phyloP scores from a whole-genome alignment of 441 rosid genomes.

The Theobroma grandiflorum region DNA sequence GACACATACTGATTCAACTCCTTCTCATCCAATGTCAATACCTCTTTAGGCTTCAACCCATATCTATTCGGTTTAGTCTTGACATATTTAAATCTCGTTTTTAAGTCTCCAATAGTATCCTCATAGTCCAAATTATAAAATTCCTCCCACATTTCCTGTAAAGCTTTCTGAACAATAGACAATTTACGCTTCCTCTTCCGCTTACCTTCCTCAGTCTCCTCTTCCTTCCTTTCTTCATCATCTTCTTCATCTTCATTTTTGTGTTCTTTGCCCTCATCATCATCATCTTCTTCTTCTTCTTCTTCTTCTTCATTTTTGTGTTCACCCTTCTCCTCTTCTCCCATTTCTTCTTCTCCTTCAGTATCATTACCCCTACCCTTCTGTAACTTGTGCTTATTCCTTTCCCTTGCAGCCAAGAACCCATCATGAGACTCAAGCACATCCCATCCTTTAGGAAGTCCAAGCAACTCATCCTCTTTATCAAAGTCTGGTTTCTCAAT shows the following conservation, averaged over 20 bases:
- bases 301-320: conserved; percentile 31
- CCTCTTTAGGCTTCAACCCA: conserved; percentile 67
- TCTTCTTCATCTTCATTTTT: conserved; percentile 17
- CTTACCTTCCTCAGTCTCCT: conserved; percentile 56
- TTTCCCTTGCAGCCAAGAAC: conserved; percentile 73
- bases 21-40: conserved; percentile 64
- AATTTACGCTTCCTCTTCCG: conserved; percentile 75
- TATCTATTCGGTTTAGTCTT: conserved; percentile 72
- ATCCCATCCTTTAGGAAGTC: conserved; percentile 81
- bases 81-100: conserved; percentile 89
- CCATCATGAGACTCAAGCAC: conserved; percentile 59
- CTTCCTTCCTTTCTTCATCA: conserved; percentile 31
- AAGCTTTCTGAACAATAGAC: conserved; percentile 69
- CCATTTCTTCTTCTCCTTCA: conserved; percentile 32
- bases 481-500: conserved; percentile 82
- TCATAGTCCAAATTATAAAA: conserved; percentile 93
- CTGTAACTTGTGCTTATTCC: conserved; percentile 49
- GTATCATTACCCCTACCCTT: conserved; percentile 31
- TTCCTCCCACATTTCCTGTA: conserved; percentile 88
- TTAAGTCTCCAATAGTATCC: conserved; percentile 83
- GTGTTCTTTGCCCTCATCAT: conserved; percentile 14
- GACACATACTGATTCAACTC: conserved; percentile 90
- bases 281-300: conserved; percentile 20
- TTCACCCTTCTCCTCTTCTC: conserved; percentile 16
- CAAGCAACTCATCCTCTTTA: conserved; percentile 87